Evolutionary conservation across 148 eudicot species (phyloP), one percentile per base, ranked within the genome.

Genomic region (Amaranthus palmeri): DNA sequence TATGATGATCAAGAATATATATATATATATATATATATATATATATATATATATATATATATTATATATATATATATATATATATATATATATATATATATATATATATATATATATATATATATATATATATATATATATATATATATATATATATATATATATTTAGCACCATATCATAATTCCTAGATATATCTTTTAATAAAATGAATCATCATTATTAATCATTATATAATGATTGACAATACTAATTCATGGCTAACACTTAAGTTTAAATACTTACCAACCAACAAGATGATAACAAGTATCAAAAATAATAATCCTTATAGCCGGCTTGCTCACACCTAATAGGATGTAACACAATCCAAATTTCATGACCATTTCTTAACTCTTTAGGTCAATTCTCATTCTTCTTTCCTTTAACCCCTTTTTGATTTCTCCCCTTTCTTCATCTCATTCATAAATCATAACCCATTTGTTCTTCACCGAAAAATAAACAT

Each of bases 291-390:
- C 68, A 65, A 65, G 41, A 65, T 65, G 54, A 48, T 65, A 65
- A 72, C 54, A 70, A 64, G 52, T 15, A 36, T n/a, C 15, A 15
- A 63, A 55, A 48, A 64, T 59, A 65, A 41, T 54, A 78, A 67
- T 78, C 25, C 15, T 53, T 3, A 62, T 10, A 51, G 81, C 78
- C 81, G 78, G 81, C 78, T 48, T 70, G 36, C 36, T 69, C 67
- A 76, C 79, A 76, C 60, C 65, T 67, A 73, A 73, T 66, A 41
- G 40, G 53, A 17, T 17, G 15, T 4, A 61, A 47, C 54, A 47
- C 47, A 25, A 46, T 49, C 69, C 69, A 48, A 65, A 58, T 69
- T 51, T 46, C 73, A 58, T 54, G 71, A 74, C 77, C 74, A 64
- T 5, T 45, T 69, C 72, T 51, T 25, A 50, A 17, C 17, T 49